Evolutionary conservation across 1,139 yeast species (phyloP).

Genomic region (Hemisphaericaspora subhashii): DNA sequence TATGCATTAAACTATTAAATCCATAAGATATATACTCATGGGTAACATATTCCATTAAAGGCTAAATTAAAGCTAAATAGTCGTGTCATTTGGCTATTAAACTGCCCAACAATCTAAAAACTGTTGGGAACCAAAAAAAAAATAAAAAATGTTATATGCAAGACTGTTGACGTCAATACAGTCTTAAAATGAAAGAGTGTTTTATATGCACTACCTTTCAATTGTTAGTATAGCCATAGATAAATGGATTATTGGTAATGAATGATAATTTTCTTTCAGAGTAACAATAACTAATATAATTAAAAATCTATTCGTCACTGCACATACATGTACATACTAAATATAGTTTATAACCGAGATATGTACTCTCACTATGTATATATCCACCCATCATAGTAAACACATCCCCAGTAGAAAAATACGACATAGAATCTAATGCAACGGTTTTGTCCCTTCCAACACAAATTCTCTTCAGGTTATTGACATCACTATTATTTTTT

Average conservation of each 20-base stretch:
- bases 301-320: background rate
- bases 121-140: conserved; percentile 2
- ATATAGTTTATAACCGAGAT: background rate
- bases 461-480: background rate
- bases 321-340: background rate
- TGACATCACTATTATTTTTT: conserved; percentile 2
- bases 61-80: too few species aligned
- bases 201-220: background rate
- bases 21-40: too few species aligned
- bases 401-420: background rate
- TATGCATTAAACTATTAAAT: too few species aligned
- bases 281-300: too few species aligned
- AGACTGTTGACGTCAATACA: conserved; percentile 5
- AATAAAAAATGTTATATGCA: too few species aligned
- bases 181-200: too few species aligned
- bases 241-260: too few species aligned
- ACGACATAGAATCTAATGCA: too few species aligned
- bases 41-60: too few species aligned
- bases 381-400: background rate
- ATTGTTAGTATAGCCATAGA: background rate
- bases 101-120: conserved; percentile 3
- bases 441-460: background rate
- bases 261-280: too few species aligned
- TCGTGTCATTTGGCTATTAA: too few species aligned
- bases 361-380: background rate